Evolutionary conservation across 768 basidiomycete species (phyloP), one percentile per base, ranked within the genome.

Genomic region (Calocybe indica): DNA sequence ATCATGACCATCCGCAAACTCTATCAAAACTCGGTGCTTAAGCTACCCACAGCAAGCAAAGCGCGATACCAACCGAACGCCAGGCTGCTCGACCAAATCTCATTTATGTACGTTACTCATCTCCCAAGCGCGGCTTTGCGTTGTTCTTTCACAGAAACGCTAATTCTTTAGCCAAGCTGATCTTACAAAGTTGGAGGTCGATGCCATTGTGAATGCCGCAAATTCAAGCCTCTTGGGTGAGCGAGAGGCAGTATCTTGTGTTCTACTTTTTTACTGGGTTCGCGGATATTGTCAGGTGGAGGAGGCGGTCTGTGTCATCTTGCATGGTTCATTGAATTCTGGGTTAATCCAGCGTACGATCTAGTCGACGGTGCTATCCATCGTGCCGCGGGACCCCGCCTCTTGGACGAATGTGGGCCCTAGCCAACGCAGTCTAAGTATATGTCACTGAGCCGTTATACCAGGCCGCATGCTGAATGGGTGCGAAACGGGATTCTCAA

Each of bases 291-390:
- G 7, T 59, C 62, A 88, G 88, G 87, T 34, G 88, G 89, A 5
- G 84, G 86, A 0, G 89, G 88, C 65, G 83, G 85, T 85, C 55
- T 52, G 76, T 22, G 22, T 22, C 22, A 22, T 22, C 22, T 62
- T 34, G 2, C 8, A 32, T 22, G 11, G 13, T n/a, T n/a, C 12
- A 12, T 33, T 33, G 10, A 15, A 43, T 3, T 22, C 13, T 13
- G n/a, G 4, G 13, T 47, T 22, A 7, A 51, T 31, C 34, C 44
- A 33, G 34, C 28, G 45, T 37, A 15, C 45, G 37, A 30, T 31
- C 37, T 29, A 88, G 89, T 92, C 37, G 88, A 92, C 58, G 88
- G 88, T 3, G 87, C 86, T 1, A 91, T 92, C 39, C 89, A 92
- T 61, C 60, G 61, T 15, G 87, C 85, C 8, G 89, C 90, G 22